Conservation (phyloP, 352 stramenopile species). For the Globisporangium carolinianum region DNA sequence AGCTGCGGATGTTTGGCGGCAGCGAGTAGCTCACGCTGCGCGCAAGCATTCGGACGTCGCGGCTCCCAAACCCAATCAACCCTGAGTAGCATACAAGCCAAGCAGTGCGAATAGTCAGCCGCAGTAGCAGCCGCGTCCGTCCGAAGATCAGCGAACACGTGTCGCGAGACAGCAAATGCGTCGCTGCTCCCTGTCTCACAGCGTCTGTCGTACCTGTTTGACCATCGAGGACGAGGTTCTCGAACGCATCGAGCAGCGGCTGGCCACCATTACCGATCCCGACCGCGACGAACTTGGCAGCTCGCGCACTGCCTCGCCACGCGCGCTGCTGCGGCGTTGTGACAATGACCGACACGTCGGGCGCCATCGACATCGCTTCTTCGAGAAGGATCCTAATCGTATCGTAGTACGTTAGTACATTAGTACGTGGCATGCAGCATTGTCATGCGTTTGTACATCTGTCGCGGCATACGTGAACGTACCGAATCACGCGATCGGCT, state of each 20-base stretch:
- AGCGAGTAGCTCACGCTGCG: slow-evolving; percentile 6
- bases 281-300: slow-evolving; percentile 2
- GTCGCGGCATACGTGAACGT: too few relatives aligned
- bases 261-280: slow-evolving; percentile 11
- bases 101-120: too few relatives aligned
- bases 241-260: slow-evolving; percentile 4
- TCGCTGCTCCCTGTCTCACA: too few relatives aligned
- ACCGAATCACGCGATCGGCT: slow-evolving; percentile 6
- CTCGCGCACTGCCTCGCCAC: slow-evolving; percentile 4
- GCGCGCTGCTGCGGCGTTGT: background rate
- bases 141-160: too few relatives aligned
- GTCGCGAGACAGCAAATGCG: too few relatives aligned
- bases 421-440: background rate
- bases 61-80: slow-evolving; percentile 9
- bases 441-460: too few relatives aligned
- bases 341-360: background rate
- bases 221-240: slow-evolving; percentile 1
- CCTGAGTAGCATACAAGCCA: background rate
- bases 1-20: background rate
- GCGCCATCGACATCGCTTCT: slow-evolving; percentile 9
- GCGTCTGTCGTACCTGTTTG: slow-evolving; percentile 1
- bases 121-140: too few relatives aligned
- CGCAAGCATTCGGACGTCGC: slow-evolving; percentile 2
- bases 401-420: background rate
- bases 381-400: slow-evolving; percentile 5